These are phyloP conservation scores for Bonia amplexicaulis DNA, from an alignment of 176 grass and related monocot species.

Conservation along the genomic window DNA sequence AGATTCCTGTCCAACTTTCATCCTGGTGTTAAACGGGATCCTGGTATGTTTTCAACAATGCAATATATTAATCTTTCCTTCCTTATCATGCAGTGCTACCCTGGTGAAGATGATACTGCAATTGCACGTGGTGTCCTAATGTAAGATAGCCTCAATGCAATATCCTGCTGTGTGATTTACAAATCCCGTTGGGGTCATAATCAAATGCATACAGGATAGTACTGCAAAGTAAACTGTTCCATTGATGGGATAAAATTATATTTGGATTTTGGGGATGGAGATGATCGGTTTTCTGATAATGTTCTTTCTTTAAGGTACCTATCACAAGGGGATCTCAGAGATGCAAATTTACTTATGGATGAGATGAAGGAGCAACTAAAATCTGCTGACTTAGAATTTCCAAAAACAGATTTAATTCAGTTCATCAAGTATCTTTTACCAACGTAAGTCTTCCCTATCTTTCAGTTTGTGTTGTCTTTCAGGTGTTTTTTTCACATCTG, in stretches of 20 bases:
- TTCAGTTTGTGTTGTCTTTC: constrained; percentile 13
- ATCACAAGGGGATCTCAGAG: constrained; percentile 88
- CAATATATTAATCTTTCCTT: constrained; percentile 20
- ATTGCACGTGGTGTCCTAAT: constrained; percentile 82
- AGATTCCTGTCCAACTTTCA: neutral
- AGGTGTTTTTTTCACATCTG: constrained; percentile 15
- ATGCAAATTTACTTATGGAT: constrained; percentile 91
- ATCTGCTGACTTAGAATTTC: constrained; percentile 62
- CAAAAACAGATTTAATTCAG: constrained; percentile 64
- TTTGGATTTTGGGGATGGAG: neutral
- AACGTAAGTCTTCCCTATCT: constrained; percentile 58
- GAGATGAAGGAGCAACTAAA: constrained; percentile 70
- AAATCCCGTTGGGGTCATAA: neutral
- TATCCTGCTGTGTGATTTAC: neutral
- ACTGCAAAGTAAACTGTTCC: neutral
- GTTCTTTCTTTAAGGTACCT: constrained; percentile 65
- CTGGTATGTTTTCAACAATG: neutral
- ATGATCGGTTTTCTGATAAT: constrained; percentile 26
- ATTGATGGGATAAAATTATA: constrained; percentile 14
- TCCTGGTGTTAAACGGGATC: neutral
- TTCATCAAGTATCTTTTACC: constrained; percentile 79
- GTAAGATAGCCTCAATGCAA: constrained; percentile 47
- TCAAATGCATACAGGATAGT: neutral
- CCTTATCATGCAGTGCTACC: constrained; percentile 69
- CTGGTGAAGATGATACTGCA: constrained; percentile 94